Evolutionary conservation across 2,329 filamentous ascomycete species (phyloP), one percentile per base, ranked within the genome.

Genomic region (Pseudocercospora macadamiae): DNA sequence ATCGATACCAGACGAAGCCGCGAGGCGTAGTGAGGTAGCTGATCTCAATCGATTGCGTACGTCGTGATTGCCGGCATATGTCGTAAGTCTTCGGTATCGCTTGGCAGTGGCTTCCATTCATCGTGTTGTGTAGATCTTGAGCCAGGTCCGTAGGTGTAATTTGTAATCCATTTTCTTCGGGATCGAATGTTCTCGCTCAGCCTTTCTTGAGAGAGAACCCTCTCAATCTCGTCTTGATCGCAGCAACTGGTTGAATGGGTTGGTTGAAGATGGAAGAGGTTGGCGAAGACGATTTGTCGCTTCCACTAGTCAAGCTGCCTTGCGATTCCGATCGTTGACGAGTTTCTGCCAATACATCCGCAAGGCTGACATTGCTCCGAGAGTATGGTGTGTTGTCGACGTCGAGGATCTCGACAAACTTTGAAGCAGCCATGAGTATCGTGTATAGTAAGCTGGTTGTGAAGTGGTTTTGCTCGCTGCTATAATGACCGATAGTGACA

Each of bases 371-470:
- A 60, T 72, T 73, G 56, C 64, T 65, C n/a, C 68, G 67, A 12
- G 69, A 71, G 60, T 66, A 70, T 25, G 69, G 70, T 3, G 66
- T 58, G 26, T 65, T 48, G 23, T 59, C 59, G 30, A 59, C 65
- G 64, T 75, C 73, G 55, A 75, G 65, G 26, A 72, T 68, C 55
- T 75, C 73, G 52, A 71, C 67, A 52, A 75, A 75, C 56, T 74
- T 75, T 19, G 71, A 73, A 51, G 62, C 60, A 10, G 71, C 57
- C 71, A 73, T 73, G 36, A 48, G n/a, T n/a, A n/a, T 55, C 51
- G 28, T 48, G 28, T 21, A 8, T 16, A 42, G 16, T 6, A 3
- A 12, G 23, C 18, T 47, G 12, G 19, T 28, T n/a, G n/a, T n/a
- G n/a, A n/a, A n/a, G n/a, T n/a, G n/a, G n/a, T n/a, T n/a, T n/a